A percentile compares a stretch with the other conserved stretches of the same genome.
phyloP scores from a whole-genome alignment of 352 stramenopile genomes.

The Phytophthora quininea region DNA sequence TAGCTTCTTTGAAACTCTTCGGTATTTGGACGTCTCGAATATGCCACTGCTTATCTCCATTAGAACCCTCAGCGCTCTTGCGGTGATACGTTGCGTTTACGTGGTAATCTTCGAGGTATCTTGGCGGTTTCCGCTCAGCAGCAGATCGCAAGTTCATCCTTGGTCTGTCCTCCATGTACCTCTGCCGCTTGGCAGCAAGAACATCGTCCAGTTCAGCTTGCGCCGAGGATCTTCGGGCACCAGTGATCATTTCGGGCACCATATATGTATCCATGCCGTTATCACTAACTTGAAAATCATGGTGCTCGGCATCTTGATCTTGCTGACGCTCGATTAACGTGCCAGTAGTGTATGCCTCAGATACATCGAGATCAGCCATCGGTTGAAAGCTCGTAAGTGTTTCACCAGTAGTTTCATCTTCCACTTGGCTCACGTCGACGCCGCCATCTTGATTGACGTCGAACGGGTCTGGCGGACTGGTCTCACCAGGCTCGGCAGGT shows the following conservation, averaged over 20 bases:
- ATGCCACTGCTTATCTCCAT: neutral
- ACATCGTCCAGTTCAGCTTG: conserved; percentile 18
- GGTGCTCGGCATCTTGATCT: neutral
- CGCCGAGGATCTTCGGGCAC: neutral
- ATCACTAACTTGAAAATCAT: neutral
- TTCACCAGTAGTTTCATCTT: too few relatives aligned
- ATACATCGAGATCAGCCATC: neutral
- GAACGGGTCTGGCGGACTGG: too few relatives aligned
- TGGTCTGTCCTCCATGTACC: neutral
- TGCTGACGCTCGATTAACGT: neutral
- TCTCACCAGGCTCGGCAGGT: too few relatives aligned
- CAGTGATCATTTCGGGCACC: conserved; percentile 4
- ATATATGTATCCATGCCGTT: conserved; percentile 11
- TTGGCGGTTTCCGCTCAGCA: neutral
- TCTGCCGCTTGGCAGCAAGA: conserved; percentile 5
- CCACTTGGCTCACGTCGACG: too few relatives aligned
- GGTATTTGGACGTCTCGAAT: conserved; percentile 3
- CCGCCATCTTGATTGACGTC: too few relatives aligned
- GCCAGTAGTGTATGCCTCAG: neutral
- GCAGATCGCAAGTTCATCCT: conserved; percentile 4
- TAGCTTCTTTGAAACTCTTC: neutral
- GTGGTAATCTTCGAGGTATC: conserved; percentile 10
- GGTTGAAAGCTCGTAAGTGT: too few relatives aligned
- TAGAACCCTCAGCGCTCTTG: neutral
- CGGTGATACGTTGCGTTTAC: conserved; percentile 6